Evolutionary conservation across 306 rosid genomes (phyloP).

Genomic region (Vigna angularis): DNA sequence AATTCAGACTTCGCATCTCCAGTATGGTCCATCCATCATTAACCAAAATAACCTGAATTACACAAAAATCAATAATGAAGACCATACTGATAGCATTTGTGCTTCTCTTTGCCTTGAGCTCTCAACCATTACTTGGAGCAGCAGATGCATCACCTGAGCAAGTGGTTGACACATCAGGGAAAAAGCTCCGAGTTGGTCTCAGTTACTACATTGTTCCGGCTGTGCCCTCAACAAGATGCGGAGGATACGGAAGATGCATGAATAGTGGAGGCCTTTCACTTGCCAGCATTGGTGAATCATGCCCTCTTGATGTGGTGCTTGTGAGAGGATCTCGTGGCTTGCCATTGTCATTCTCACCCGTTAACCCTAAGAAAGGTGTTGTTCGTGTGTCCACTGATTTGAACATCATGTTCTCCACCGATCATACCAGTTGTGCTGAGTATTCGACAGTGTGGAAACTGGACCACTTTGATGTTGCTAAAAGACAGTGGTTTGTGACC

Average conservation of each 20-base stretch:
- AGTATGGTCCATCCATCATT: slow-evolving; percentile 1
- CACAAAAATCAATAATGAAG: slow-evolving; percentile 25
- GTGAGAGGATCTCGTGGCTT: slow-evolving; percentile 45
- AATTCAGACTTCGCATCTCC: slow-evolving; percentile 1
- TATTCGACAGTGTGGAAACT: slow-evolving; percentile 55
- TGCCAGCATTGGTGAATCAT: neutral
- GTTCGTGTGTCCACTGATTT: slow-evolving; percentile 50
- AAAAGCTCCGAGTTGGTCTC: slow-evolving; percentile 14
- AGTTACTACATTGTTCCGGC: slow-evolving; percentile 36
- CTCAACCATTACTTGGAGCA: slow-evolving; percentile 11
- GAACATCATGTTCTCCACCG: slow-evolving; percentile 50
- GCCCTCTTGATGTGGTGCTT: slow-evolving; percentile 52
- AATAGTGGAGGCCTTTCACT: slow-evolving; percentile 2
- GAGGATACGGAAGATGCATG: neutral
- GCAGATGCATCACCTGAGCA: slow-evolving; percentile 28
- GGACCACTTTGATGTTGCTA: slow-evolving; percentile 11
- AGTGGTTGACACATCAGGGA: slow-evolving; percentile 52
- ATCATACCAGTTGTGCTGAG: neutral
- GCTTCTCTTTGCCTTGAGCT: neutral
- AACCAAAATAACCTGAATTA: neutral
- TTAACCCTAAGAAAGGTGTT: slow-evolving; percentile 41
- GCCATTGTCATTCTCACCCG: slow-evolving; percentile 45
- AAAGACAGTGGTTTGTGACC: slow-evolving; percentile 49
- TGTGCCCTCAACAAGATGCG: neutral
- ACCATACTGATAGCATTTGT: neutral